These are phyloP conservation scores for Dactylella cylindrospora DNA, from an alignment of 2,329 filamentous ascomycete species.

Conservation along the genomic window DNA sequence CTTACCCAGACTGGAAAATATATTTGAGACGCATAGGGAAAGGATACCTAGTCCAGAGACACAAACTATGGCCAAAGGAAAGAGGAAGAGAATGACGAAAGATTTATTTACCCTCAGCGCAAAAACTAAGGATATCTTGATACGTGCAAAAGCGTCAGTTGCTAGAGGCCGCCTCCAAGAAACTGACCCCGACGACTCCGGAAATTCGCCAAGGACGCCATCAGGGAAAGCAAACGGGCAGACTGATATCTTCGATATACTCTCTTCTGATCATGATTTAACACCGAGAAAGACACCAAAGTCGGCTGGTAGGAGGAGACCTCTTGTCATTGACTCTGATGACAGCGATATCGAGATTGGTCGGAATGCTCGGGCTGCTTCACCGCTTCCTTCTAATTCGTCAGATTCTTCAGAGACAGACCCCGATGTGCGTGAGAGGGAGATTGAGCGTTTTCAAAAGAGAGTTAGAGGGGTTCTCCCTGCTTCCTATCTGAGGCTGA, in stretches of 20 bases:
- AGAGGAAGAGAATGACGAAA: conserved; percentile 20
- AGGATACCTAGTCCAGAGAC: conserved; percentile 13
- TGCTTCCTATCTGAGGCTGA: conserved; percentile 35
- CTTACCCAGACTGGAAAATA: conserved; percentile 8
- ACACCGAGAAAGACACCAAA: conserved; percentile 1
- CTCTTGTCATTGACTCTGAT: conserved; percentile 20
- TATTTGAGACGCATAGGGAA: conserved; percentile 20
- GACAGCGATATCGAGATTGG: conserved; percentile 9
- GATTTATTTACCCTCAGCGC: conserved; percentile 1
- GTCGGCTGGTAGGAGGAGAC: conserved; percentile 10
- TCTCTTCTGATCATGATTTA: conserved; percentile 18
- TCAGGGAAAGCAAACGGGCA: background rate
- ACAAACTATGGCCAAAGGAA: conserved; percentile 3
- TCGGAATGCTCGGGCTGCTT: background rate
- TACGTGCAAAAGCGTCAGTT: conserved; percentile 13
- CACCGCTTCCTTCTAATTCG: conserved; percentile 1
- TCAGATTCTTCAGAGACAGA: conserved; percentile 11
- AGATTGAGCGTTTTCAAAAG: conserved; percentile 23
- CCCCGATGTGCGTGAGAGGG: conserved; percentile 8
- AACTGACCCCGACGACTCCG: background rate
- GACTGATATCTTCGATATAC: conserved; percentile 25
- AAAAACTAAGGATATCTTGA: conserved; percentile 13
- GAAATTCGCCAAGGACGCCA: background rate
- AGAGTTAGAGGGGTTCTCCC: conserved; percentile 37
- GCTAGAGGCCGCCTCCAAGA: background rate